Base-by-base conservation (phyloP, 140 eudicot genomes). In the Anethum foeniculum region DNA sequence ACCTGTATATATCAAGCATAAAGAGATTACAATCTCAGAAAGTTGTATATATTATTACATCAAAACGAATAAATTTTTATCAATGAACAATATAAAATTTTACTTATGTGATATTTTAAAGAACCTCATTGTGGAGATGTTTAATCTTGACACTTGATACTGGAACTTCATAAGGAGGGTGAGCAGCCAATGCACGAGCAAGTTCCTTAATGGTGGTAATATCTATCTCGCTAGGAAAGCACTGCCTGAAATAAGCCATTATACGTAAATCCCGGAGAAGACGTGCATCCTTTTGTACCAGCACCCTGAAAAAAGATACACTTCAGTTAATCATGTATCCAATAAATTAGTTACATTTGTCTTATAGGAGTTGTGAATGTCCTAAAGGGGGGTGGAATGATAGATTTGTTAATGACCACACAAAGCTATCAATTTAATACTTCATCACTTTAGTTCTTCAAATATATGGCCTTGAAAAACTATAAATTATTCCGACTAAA, bases 101-200 rank as follows among this genome's bases (percentile, higher is more conserved):
- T 4, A 47, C 79, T 75, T n/a, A 5, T 75, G 32, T 43, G 48
- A 41, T 18, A 47, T 68, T 71, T 34, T 76, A 34, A 82, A 84
- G 81, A 71, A 94, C 98, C 98, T 94, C 82, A 81, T 88, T 88
- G 80, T 92, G 97, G 77, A 92, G 95, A 72, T 95, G 99, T 86
- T 88, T 90, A 71, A 95, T 91, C 82, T 87, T 87, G 88, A 95
- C 83, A 77, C 86, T 73, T 60, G 97, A 85, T 71, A 90, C 74
- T 74, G 96, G 75, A 82, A 95, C 83, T 82, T 92, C 97, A 83
- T 90, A 95, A 69, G 99, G 99, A 82, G 93, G 90, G 84, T 89
- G 97, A 79, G 97, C 89, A 81, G 97, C 95, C 83, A 95, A 89
- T 72, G 96, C 92, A 82, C 30, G 87, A 72, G 97, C 91, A 79